Evolutionary conservation across 2,329 filamentous ascomycete genomes (phyloP), one percentile per base, ranked within the genome.

Genomic region (Berkeleyomyces basicola): DNA sequence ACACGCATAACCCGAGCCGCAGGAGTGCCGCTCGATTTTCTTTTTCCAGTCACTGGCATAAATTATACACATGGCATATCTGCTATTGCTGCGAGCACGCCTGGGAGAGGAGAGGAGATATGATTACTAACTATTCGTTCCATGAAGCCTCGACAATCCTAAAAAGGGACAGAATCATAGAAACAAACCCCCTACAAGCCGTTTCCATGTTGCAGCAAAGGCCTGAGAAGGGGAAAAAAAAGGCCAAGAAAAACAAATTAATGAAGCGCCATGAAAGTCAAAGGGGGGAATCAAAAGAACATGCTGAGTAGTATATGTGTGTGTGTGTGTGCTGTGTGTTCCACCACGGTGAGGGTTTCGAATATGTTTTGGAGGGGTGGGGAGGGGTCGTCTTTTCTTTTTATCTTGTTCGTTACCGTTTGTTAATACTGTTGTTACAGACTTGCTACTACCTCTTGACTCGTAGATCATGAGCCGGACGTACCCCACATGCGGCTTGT

Each of bases 401-500:
- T 14, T 55, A 10, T 46, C 16, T 46, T 37, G 51, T 23, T 23
- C 23, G 23, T 36, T 39, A 4, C 51, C 33, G 23, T n/a, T 31
- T 33, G 33, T 55, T 55, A 31, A 37, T 9, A 37, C 36, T 55
- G 37, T 55, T 55, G 31, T 55, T 55, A 39, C 51, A 55, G n/a
- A 37, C 23, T 33, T 37, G 14, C 33, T 46, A 23, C 43, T n/a
- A n/a, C 51, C 51, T 37, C 51, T 55, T 31, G 31, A 16, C 51
- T 7, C 11, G 51, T 36, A 11, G n/a, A 55, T 55, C 33, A 55
- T 31, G 51, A 39, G 51, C 51, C 33, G 3, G 42, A 33, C 4
- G 58, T 37, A 14, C 53, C 63, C 63, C 63, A 64, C 31, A 64
- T 36, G 37, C 63, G 60, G 23, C 63, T 64, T 16, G 53, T 59